Evolutionary conservation across 192 early-diverging fungal species (phyloP), one percentile per base, ranked within the genome.

Genomic region (Thamnidium elegans): DNA sequence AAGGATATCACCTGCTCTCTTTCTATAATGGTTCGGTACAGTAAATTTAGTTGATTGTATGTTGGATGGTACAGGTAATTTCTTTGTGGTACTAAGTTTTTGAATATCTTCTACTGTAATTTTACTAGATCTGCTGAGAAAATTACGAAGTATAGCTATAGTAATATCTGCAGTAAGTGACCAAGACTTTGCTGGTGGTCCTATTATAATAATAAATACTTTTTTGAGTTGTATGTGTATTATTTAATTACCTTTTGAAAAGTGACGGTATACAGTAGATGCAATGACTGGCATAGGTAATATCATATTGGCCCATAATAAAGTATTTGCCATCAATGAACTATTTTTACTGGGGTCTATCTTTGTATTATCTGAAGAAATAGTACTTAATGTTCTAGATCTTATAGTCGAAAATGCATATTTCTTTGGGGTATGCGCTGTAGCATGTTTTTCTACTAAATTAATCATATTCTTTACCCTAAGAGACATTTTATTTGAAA

Each of bases 111-210:
- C 74, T 20, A 79, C 66, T 5, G 82, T 77, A 5, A 63, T 59
- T 0, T 65, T 36, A 32, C 54, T 54, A 32, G 66, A 36, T 52
- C 66, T 61, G 0, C 36, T 45, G 8, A 79, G 3, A 14, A 77
- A 62, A 32, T 74, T 65, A n/a, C 67, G 71, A 15, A 79, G 9
- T 6, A 77, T 17, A 7, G 68, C 55, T 7, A 81, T 43, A 9
- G 60, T 46, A 21, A 84, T 17, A 19, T 72, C 61, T 36, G 73
- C 68, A 13, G 66, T 54, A 9, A 74, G 67, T 11, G 66, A 21
- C 82, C 82, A 84, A 13, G 75, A 79, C 4, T 71, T 72, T 30
- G 71, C 63, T 23, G 75, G 73, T 17, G 82, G 82, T 15, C 82
- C 82, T 68, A 14, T 4, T n/a, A 69, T 26, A 19, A 17, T 7